phyloP scores from a whole-genome alignment of 257 asterid genomes.

The Scutellaria barbata region DNA sequence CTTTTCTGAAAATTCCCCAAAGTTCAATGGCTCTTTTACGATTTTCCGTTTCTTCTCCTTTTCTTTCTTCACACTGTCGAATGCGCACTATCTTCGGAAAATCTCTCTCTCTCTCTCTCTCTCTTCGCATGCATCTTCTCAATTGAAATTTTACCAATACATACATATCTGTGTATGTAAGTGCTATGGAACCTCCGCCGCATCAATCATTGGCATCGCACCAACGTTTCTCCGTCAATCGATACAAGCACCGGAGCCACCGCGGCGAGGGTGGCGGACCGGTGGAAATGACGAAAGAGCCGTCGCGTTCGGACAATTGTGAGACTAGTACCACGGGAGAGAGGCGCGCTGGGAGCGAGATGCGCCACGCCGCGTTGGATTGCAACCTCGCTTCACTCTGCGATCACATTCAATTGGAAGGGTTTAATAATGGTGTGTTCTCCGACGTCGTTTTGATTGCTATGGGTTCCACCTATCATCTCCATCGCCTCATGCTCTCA shows the following conservation, averaged over 20 bases:
- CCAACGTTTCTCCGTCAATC: slow-evolving; percentile 37
- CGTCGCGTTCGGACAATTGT: slow-evolving; percentile 49
- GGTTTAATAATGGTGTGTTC: slow-evolving; percentile 82
- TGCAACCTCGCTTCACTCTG: slow-evolving; percentile 90
- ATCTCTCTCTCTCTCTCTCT: slow-evolving; percentile 10
- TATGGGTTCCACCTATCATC: slow-evolving; percentile 78
- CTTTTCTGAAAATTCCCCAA: neutral
- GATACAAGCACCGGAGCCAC: slow-evolving; percentile 48
- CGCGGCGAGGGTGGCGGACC: slow-evolving; percentile 65
- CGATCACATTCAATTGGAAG: slow-evolving; percentile 89
- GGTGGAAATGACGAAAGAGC: slow-evolving; percentile 66
- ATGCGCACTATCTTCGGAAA: slow-evolving; percentile 13
- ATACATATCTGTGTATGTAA: slow-evolving; percentile 13
- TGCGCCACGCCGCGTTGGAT: slow-evolving; percentile 58
- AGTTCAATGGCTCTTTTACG: neutral
- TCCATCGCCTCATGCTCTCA: slow-evolving; percentile 91
- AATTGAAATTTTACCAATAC: slow-evolving; percentile 25
- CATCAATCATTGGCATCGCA: slow-evolving; percentile 39
- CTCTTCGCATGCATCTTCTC: slow-evolving; percentile 33
- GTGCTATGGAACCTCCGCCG: slow-evolving; percentile 48
- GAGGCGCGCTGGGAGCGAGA: slow-evolving; percentile 53
- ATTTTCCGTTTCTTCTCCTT: slow-evolving; percentile 17
- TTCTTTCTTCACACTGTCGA: slow-evolving; percentile 22
- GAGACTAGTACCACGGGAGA: slow-evolving; percentile 48
- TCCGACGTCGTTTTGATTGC: slow-evolving; percentile 88